Evolutionary conservation across 2,329 filamentous ascomycete species (phyloP).

Genomic region (Aspergillus niger): DNA sequence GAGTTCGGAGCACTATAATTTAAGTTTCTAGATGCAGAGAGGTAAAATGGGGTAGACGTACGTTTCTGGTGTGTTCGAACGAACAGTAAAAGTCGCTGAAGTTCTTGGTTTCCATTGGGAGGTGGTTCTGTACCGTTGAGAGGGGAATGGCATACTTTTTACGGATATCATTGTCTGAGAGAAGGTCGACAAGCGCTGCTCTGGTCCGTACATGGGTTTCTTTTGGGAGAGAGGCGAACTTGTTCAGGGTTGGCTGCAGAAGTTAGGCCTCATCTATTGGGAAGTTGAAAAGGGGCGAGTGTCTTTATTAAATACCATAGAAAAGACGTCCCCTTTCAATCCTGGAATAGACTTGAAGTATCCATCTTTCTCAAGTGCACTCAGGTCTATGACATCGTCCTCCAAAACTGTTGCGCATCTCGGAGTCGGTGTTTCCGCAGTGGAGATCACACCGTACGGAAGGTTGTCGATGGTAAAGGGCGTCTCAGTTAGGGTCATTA

Average conservation of each 20-base stretch:
- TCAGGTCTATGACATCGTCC: slow-evolving; percentile 16
- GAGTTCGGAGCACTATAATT: slow-evolving; percentile 14
- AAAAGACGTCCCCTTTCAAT: slow-evolving; percentile 8
- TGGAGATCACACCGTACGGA: slow-evolving; percentile 21
- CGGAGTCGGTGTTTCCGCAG: slow-evolving; percentile 2
- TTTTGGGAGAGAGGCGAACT: slow-evolving; percentile 16
- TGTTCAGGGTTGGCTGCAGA: slow-evolving; percentile 13
- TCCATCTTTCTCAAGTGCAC: slow-evolving; percentile 14
- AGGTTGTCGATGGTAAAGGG: slow-evolving; percentile 23
- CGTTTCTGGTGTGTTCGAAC: slow-evolving; percentile 20
- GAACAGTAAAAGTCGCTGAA: slow-evolving; percentile 24
- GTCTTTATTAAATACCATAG: slow-evolving; percentile 3
- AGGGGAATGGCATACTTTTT: slow-evolving; percentile 12
- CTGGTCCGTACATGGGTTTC: slow-evolving; percentile 10
- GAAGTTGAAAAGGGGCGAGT: neutral
- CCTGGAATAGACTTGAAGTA: slow-evolving; percentile 12
- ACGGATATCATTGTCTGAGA: slow-evolving; percentile 5
- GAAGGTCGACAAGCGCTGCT: slow-evolving; percentile 4
- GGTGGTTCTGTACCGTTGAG: slow-evolving; percentile 12
- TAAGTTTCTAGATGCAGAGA: neutral
- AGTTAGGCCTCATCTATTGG: neutral
- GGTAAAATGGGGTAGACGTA: neutral
- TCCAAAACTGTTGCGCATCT: slow-evolving; percentile 19
- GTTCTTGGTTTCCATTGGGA: slow-evolving; percentile 20
- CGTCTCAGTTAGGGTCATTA: neutral